Base-by-base conservation (phyloP, 1,139 yeast species). In the Nakaseomyces sp. region DNA sequence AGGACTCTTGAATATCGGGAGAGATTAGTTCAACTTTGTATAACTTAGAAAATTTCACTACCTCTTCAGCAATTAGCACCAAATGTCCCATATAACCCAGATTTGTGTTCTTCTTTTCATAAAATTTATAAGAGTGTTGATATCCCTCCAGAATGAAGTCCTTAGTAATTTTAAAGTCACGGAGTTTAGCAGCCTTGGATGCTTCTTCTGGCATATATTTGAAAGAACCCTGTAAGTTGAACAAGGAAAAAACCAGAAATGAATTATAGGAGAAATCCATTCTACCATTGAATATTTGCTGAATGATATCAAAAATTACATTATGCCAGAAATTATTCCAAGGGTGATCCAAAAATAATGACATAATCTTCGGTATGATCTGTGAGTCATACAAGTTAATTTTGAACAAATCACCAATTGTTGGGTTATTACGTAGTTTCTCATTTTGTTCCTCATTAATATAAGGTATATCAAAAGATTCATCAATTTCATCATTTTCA, bases 251-350 rank as follows among this genome's bases (percentile, higher is more conserved):
- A 0, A 63, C 95, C 46, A 91, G 67, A 58, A 81, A 89, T 56
- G 85, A 82, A 67, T 91, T 91, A 69, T 83, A 91, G 1, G 87
- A 85, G 56, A 86, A 83, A 51, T 88, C 95, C 89, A 91, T 86
- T 16, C 95, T 85, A 1, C 97, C 98, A 64, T 88, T 89, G 60
- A 91, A 74, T 12, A 91, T 83, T 65, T 91, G 99, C 66, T 93
- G 99, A 33, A 91, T 94, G 53, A 91, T 86, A 65, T 91, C 99
- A 68, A 91, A 91, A 7, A 91, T 96, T 46, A 93, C 98, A 59
- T 91, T 91, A 66, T 91, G 99, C 66, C 94, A 72, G 60, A 91
- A 91, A 63, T 91, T 91, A 65, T 91, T 91, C 98, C 99, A 91
- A 4, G 98, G 98, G 65, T 88, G 91, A 55, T 76, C 74, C 73